Base-by-base conservation (phyloP, 108 stramenopile species). In the Nitzschia sp. region DNA sequence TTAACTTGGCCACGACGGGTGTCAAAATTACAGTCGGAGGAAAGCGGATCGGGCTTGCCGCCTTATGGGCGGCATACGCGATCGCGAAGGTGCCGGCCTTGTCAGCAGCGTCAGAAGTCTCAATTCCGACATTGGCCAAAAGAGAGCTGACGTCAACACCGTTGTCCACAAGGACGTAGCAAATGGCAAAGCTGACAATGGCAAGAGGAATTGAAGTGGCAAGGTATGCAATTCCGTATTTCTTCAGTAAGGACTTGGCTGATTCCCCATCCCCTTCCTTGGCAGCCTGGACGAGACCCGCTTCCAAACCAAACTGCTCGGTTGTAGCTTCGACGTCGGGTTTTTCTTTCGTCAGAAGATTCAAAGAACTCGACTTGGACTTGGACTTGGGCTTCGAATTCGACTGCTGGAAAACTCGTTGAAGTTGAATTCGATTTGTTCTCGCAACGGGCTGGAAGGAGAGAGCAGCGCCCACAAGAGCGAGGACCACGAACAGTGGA, bases 41-140 rank as follows among this genome's bases (percentile, higher is more conserved):
- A 59, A 98, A 98, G 34, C 97, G 90, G 45, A 98, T 95, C 4
- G 97, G 97, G 71, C 91, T 93, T 2, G 95, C 94, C 13, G 97
- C 97, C 82, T 98, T 98, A 74, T 98, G 97, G 16, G 93, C 94
- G 3, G 96, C 96, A 73, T 98, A 98, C 26, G 97, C 97, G 69
- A 98, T 93, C 44, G 95, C 97, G 57, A 93, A 81, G 32, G 96
- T 98, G 23, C 96, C 94, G 0, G 91, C 90, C 60, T 80, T 97
- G 57, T 95, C 90, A 2, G 82, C 81, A 3, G 79, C 77, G 6
- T 78, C 76, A 28, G 74, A 80, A 22, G 41, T 33, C 38, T 83
- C 73, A 69, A 98, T 97, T 25, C 95, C 95, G 9, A 98, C 80
- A 44, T 88, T 93, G 27, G 77, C 50, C 61, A 98, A 68, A 1